Base-by-base conservation (phyloP, 2,329 filamentous ascomycete genomes). In the Drechslerella stenobrocha region DNA sequence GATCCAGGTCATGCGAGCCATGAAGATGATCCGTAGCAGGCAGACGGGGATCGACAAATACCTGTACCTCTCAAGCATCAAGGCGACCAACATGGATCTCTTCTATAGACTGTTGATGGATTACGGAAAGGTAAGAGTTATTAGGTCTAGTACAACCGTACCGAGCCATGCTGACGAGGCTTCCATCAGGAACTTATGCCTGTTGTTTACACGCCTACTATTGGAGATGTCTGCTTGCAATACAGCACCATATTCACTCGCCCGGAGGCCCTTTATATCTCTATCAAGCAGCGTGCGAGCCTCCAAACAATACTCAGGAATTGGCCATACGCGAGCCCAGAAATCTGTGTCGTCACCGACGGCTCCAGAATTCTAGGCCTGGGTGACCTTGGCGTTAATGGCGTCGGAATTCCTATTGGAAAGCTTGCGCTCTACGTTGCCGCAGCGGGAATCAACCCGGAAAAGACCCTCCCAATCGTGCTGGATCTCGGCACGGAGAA, bases 301-400 rank as follows among this genome's bases (percentile, higher is more conserved):
- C 88, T 97, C 71, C 84, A 85, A 74, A 87, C 87, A 44, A 91
- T 97, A 76, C 85, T 97, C 71, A 82, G 85, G 75, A 97, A 97
- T 78, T 98, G 93, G 93, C 90, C 90, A 24, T 87, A 93, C 76
- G 78, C 82, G 70, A 84, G 90, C 71, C 92, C 95, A 28, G 90
- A 96, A 77, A 98, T 98, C 75, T 96, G 91, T 75, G 91, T 96
- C 76, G 87, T 98, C 73, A 97, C 93, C n/a, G 93, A 98, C 76
- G 93, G 93, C 70, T 96, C 91, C 47, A 87, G 93, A 72, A 97
- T 86, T 77, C 85, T 91, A 61, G 92, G 93, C 75, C 84, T 98
- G 30, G 93, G 93, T 73, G 93, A 98, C 78, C 84, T 97, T 59
- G 93, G 93, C 72, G 87, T 98, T 71, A 96, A 97, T 77, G 93